Percentiles rank a stretch among this genome's conserved stretches.
phyloP scores from a whole-genome alignment of 2,329 filamentous ascomycete genomes.

The Cladosporium sp. region DNA sequence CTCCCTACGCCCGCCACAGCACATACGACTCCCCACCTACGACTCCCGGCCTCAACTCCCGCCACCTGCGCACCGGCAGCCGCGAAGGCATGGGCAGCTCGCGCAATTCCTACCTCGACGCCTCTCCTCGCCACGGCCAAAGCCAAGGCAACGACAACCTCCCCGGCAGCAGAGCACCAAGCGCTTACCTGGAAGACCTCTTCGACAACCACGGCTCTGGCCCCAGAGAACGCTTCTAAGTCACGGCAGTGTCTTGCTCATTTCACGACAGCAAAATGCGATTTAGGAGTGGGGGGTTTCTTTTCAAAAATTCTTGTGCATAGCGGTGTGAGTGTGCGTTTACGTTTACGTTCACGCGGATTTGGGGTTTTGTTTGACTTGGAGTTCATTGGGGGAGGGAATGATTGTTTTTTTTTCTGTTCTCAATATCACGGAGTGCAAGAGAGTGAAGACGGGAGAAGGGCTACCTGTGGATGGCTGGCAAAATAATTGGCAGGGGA shows the following conservation, averaged over 20 bases:
- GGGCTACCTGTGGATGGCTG: too few relatives aligned
- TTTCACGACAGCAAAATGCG: neutral
- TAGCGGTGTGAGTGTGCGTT: too few relatives aligned
- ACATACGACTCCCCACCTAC: conserved; percentile 23
- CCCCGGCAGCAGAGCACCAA: conserved; percentile 69
- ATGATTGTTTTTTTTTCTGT: too few relatives aligned
- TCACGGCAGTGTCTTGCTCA: neutral
- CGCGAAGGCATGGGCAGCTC: conserved; percentile 13
- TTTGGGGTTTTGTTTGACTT: too few relatives aligned
- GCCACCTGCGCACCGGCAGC: conserved; percentile 17
- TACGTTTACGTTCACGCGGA: too few relatives aligned
- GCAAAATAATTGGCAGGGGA: too few relatives aligned
- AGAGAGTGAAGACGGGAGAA: too few relatives aligned
- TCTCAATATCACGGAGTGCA: too few relatives aligned
- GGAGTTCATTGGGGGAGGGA: too few relatives aligned
- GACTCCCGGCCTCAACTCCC: conserved; percentile 18
- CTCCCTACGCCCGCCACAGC: conserved; percentile 27
- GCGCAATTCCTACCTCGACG: conserved; percentile 21
- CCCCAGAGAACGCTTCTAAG: conserved; percentile 18
- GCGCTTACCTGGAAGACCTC: conserved; percentile 83
- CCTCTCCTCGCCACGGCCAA: conserved; percentile 6
- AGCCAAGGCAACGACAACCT: conserved; percentile 49
- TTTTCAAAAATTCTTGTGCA: too few relatives aligned
- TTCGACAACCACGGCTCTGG: conserved; percentile 64
- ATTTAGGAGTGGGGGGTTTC: too few relatives aligned